phyloP scores from a whole-genome alignment of 2,329 filamentous ascomycete species.

The Arthrobotrys conoides region DNA sequence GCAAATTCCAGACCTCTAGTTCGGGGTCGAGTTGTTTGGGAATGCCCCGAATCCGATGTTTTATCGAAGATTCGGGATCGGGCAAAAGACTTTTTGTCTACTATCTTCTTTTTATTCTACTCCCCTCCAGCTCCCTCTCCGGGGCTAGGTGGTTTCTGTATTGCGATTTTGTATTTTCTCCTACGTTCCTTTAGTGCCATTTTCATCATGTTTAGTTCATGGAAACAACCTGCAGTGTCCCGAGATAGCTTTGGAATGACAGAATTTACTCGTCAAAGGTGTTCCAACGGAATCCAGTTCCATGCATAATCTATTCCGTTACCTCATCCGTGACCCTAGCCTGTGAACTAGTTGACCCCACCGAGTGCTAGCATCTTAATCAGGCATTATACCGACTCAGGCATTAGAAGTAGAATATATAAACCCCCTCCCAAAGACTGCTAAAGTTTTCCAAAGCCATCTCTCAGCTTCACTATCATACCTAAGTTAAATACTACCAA shows the following conservation, averaged over 20 bases:
- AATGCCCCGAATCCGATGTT: neutral
- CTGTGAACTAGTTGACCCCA: neutral
- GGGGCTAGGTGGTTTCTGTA: neutral
- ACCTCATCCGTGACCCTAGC: no score
- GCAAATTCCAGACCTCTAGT: neutral
- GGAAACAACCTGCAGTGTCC: neutral
- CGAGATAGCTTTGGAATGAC: neutral
- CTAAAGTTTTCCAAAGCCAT: neutral
- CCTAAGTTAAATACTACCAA: neutral
- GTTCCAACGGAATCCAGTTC: neutral
- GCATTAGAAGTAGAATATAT: slow-evolving; percentile 17
- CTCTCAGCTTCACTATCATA: neutral
- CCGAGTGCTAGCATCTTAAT: neutral
- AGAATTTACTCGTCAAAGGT: neutral
- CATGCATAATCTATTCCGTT: neutral
- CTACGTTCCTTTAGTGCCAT: neutral
- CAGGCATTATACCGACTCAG: neutral
- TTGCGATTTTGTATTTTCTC: neutral
- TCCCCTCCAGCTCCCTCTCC: neutral
- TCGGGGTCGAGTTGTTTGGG: slow-evolving; percentile 15
- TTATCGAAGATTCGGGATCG: neutral
- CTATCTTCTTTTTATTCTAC: neutral
- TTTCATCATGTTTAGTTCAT: neutral
- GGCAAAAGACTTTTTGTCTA: neutral
- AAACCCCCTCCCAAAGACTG: slow-evolving; percentile 18